phyloP scores from a whole-genome alignment of 495 filamentous ascomycete species.

The Xylaria flabelliformis region DNA sequence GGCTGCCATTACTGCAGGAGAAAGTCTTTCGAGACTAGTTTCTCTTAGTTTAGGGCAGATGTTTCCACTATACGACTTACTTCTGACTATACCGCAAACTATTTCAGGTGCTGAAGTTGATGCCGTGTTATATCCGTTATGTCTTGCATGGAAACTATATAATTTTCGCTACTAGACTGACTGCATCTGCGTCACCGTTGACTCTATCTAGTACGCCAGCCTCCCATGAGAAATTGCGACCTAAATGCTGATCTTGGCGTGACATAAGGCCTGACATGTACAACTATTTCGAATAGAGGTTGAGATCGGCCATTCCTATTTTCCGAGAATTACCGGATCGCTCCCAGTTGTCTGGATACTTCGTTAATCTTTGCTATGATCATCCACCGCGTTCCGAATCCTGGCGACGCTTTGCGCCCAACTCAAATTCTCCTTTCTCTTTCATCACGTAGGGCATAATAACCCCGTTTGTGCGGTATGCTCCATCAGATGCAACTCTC shows the following conservation, averaged over 20 bases:
- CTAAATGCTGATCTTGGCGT: neutral
- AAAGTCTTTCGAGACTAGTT: constrained; percentile 12
- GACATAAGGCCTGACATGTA: neutral
- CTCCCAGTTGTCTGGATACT: neutral
- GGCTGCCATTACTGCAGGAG: neutral
- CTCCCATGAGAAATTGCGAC: neutral
- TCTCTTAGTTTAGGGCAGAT: neutral
- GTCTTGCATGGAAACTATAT: neutral
- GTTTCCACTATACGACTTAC: neutral
- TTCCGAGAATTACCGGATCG: neutral
- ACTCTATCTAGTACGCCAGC: neutral
- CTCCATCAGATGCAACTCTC: neutral
- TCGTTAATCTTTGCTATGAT: neutral
- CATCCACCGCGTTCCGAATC: neutral
- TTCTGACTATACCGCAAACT: neutral
- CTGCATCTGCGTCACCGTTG: neutral
- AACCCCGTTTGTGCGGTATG: neutral
- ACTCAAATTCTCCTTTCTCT: neutral
- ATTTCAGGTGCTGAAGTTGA: neutral
- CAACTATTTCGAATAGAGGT: neutral
- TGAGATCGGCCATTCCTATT: neutral
- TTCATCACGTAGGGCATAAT: neutral
- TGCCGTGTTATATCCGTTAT: neutral
- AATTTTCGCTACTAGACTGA: neutral
- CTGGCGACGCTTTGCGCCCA: neutral